Evolutionary conservation across 2,329 filamentous ascomycete genomes (phyloP).

Genomic region (Sporothrix euskadiensis): DNA sequence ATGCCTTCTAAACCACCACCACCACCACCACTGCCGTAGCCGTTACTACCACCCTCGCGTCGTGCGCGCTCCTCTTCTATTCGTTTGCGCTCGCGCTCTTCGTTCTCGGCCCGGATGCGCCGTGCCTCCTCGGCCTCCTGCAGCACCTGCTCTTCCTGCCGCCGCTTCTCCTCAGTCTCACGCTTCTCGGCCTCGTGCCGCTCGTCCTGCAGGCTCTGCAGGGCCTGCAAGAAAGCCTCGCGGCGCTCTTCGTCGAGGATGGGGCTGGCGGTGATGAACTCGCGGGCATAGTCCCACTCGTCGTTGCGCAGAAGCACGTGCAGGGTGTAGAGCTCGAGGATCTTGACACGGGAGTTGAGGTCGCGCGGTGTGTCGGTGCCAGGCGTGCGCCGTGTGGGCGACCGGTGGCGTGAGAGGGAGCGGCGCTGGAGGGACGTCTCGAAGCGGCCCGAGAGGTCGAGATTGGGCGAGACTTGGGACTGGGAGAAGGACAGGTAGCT

Average conservation of each 20-base stretch:
- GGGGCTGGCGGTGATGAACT: constrained; percentile 84
- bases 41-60: constrained; percentile 45
- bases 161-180: constrained; percentile 60
- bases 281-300: constrained; percentile 92
- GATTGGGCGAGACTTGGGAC: constrained; percentile 64
- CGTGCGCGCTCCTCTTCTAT: constrained; percentile 56
- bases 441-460: constrained; percentile 69
- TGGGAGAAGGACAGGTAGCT: constrained; percentile 84
- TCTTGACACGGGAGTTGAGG: constrained; percentile 80
- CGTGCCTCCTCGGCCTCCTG: constrained; percentile 60
- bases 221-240: constrained; percentile 82
- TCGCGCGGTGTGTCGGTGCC: constrained; percentile 83
- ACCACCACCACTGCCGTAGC: background rate
- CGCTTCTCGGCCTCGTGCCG: constrained; percentile 69
- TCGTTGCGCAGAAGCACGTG: constrained; percentile 92
- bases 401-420: constrained; percentile 36
- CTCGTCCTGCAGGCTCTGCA: constrained; percentile 82
- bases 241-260: constrained; percentile 89
- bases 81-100: constrained; percentile 55
- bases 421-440: constrained; percentile 42
- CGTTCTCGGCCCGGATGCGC: constrained; percentile 58
- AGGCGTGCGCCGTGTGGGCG: constrained; percentile 45
- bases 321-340: constrained; percentile 91
- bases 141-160: constrained; percentile 58
- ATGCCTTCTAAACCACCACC: background rate